Evolutionary conservation across 148 eudicot species (phyloP), one percentile per base, ranked within the genome.

Genomic region (Arctostaphylos glauca): DNA sequence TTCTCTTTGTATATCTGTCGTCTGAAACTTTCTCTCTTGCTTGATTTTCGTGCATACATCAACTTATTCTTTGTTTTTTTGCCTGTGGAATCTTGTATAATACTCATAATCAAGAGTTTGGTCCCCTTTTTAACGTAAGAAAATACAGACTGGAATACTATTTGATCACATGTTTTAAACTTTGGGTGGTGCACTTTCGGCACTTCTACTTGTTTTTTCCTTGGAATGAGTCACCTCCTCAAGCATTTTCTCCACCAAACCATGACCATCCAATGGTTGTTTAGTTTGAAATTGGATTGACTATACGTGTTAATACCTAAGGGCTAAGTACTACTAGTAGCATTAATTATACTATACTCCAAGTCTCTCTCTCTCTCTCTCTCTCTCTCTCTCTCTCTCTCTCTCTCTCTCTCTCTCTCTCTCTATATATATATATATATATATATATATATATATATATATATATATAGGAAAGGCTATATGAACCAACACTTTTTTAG

Each of bases 141-240:
- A 59, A 58, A 78, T n/a, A 58, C 71, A 59, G 56, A 41, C 21
- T 6, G n/a, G 52, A 16, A 78, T n/a, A 78, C 70, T 59, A 46
- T 78, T 59, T 46, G 68, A 59, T 78, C 70, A 78, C 81, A 78
- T 78, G 81, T 16, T 55, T 10, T 78, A 25, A 58, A 78, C 71
- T 78, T 44, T 78, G 13, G 9, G 53, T 18, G 19, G 71, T n/a
- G 19, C 81, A 43, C 52, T 78, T 78, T 44, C 47, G 53, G 53
- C 46, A 48, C 64, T 60, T 59, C 14, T 43, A 14, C 41, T 15
- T 76, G 41, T 59, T 47, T n/a, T n/a, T n/a, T n/a, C n/a, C n/a
- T n/a, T n/a, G n/a, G n/a, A n/a, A n/a, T n/a, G n/a, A n/a, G n/a
- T n/a, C n/a, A n/a, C n/a, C n/a, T n/a, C n/a, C n/a, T n/a, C n/a